Evolutionary conservation across 805 yeast genomes (phyloP), one percentile per base, ranked within the genome.

Genomic region (Yamadazyma takamatsuzukensis): DNA sequence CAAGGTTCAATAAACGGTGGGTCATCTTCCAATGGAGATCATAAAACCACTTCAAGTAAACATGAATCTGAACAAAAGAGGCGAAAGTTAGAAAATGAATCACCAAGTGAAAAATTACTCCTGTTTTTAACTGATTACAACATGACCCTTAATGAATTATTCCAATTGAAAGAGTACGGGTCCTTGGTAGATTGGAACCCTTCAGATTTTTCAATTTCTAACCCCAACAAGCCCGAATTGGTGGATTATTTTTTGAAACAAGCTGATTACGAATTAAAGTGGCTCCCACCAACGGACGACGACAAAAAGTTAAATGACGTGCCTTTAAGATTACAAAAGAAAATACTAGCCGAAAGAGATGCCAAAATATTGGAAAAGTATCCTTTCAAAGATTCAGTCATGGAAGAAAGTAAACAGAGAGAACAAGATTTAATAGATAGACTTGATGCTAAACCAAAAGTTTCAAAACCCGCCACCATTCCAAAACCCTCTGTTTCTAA

Each of bases 151-250:
- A 75, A 77, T 40, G 88, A 83, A 48, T 56, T 82, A 13, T 81
- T 76, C 45, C 86, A 82, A 48, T 54, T 83, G 17, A 59, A 68
- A 36, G 75, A 78, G 43, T 82, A 71, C 49, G 74, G 77, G 14
- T 76, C 85, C 0, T 51, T 81, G 26, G 74, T 70, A 0, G 75
- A 74, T 13, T 83, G 79, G 72, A 72, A 80, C 41, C 88, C 88
- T 0, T 9, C 51, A 32, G 74, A 59, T 32, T 59, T 59, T 40
- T 39, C 43, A 1, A 29, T 41, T 7, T 33, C 33, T 13, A 30
- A 45, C 18, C 18, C 47, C 9, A 61, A 54, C 12, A 41, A 57
- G 21, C 63, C 68, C 4, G 68, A 56, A 30, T 44, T 54, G 12
- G 59, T 49, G 34, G 60, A 59, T 26, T 47, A 50, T 19, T 64